Evolutionary conservation across 2,329 filamentous ascomycete species (phyloP).

Genomic region (Colletotrichum tabaci): DNA sequence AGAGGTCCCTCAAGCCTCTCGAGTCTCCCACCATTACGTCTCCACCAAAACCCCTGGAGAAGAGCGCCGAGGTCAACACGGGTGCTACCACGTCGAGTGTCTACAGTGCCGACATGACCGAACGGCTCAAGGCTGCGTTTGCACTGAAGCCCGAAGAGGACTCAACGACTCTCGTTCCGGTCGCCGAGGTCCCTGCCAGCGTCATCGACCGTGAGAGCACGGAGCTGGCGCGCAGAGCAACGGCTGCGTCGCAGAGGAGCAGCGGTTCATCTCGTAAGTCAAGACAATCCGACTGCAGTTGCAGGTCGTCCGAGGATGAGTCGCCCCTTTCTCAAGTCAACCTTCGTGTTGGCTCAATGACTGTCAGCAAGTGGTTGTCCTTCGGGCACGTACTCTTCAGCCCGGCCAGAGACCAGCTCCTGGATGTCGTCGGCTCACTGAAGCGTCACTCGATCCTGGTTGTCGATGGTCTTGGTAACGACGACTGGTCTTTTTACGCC

Average conservation of each 20-base stretch:
- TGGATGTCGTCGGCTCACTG: constrained; percentile 63
- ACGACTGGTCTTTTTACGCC: constrained; percentile 90
- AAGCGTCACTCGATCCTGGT: constrained; percentile 79
- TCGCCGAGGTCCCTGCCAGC: constrained; percentile 54
- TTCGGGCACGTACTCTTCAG: constrained; percentile 89
- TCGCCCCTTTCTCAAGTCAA: constrained; percentile 80
- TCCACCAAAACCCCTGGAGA: constrained; percentile 17
- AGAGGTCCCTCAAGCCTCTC: constrained; percentile 54
- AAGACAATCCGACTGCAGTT: constrained; percentile 62
- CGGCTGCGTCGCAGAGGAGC: constrained; percentile 45
- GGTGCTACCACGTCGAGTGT: constrained; percentile 63
- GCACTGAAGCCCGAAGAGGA: constrained; percentile 51
- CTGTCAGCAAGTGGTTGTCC: constrained; percentile 89
- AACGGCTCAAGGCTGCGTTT: constrained; percentile 66
- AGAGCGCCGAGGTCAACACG: constrained; percentile 41
- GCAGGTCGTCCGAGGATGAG: constrained; percentile 67
- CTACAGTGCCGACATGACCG: constrained; percentile 69
- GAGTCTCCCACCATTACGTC: constrained; percentile 64
- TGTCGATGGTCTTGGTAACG: constrained; percentile 87
- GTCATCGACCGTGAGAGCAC: constrained; percentile 48
- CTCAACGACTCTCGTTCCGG: constrained; percentile 60
- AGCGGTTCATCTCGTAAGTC: constrained; percentile 53
- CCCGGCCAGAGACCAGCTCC: constrained; percentile 80
- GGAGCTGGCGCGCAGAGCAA: constrained; percentile 38
- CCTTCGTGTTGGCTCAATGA: constrained; percentile 84